Base-by-base conservation (phyloP, 1,284 basidiomycete species). In the Quambalaria eucalypti region DNA sequence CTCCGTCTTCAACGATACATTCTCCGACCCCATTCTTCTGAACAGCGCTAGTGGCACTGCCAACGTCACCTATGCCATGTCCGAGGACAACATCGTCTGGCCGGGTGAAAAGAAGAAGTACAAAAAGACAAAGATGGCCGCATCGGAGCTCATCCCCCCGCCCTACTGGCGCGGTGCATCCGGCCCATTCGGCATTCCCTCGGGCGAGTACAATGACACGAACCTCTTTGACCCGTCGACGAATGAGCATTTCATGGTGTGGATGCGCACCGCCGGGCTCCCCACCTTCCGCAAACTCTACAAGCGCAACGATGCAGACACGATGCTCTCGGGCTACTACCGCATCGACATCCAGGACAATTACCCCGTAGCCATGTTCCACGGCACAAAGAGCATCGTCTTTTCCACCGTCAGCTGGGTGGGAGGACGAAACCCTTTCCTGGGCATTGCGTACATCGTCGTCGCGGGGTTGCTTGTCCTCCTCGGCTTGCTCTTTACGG, bases 391-490 rank as follows among this genome's bases (percentile, higher is more conserved):
- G 78, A 90, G 90, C 0, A 82, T 99, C 56, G 90, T 98, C 28
- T 88, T 99, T 64, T 91, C 90, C 48, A 98, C 93, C 0, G 89
- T 93, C 2, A 89, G 91, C 1, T 98, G 93, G 90, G 89, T 96
- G 69, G 95, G 95, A 21, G 95, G 95, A 28, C 91, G 93, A 78
- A 93, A 93, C 70, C 85, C 90, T 0, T 97, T 98, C 84, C 81
- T 99, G 25, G 95, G 95, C 7, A 91, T 91, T 85, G 88, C 91
- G 2, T 98, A 97, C 74, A 87, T 99, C 52, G 91, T 85, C 19
- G 85, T 90, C 0, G 87, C 91, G 1, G 84, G 82, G 9, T 79
- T 97, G 19, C 95, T 95, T 72, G 85, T 97, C 28, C 78, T 89
- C 10, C 82, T 98, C 30, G 92, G 90, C 4, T 77, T 96, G 51